phyloP scores from a whole-genome alignment of 1,284 basidiomycete genomes.

The Rhodotorula sp. region DNA sequence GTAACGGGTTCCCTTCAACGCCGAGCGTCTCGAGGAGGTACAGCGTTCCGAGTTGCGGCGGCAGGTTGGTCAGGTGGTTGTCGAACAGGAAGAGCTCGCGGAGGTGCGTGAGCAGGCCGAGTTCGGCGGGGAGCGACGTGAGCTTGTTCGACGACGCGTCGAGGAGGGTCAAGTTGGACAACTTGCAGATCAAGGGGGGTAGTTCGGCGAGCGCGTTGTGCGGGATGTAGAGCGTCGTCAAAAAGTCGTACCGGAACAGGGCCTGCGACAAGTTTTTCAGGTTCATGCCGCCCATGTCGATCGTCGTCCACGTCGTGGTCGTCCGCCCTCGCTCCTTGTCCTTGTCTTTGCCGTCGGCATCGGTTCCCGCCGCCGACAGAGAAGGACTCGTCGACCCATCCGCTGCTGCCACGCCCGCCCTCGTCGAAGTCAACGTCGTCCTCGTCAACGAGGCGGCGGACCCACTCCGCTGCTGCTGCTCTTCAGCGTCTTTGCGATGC shows the following conservation, averaged over 20 bases:
- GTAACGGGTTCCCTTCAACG: slow-evolving; percentile 92
- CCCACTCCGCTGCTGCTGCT: slow-evolving; percentile 28
- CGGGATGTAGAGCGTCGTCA: slow-evolving; percentile 94
- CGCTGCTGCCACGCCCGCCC: background rate
- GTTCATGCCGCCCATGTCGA: slow-evolving; percentile 94
- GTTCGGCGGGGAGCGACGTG: slow-evolving; percentile 72
- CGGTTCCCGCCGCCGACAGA: slow-evolving; percentile 21
- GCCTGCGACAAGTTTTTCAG: slow-evolving; percentile 84
- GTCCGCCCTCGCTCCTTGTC: slow-evolving; percentile 42
- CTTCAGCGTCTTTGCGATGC: slow-evolving; percentile 49
- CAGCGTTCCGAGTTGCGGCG: slow-evolving; percentile 81
- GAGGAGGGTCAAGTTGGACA: slow-evolving; percentile 82
- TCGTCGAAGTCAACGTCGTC: slow-evolving; percentile 16
- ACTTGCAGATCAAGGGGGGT: slow-evolving; percentile 77
- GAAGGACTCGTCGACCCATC: slow-evolving; percentile 43
- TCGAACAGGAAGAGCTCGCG: slow-evolving; percentile 95
- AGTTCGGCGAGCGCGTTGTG: slow-evolving; percentile 84
- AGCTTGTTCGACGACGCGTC: slow-evolving; percentile 92
- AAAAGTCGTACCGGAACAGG: slow-evolving; percentile 86
- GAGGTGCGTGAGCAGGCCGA: slow-evolving; percentile 85
- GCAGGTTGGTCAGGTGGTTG: slow-evolving; percentile 82
- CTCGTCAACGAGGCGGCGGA: slow-evolving; percentile 25
- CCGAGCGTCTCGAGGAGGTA: slow-evolving; percentile 92
- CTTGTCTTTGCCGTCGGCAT: slow-evolving; percentile 8
- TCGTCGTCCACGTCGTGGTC: slow-evolving; percentile 70